phyloP scores from a whole-genome alignment of 2,329 filamentous ascomycete genomes.

The Fusarium veterinarium region DNA sequence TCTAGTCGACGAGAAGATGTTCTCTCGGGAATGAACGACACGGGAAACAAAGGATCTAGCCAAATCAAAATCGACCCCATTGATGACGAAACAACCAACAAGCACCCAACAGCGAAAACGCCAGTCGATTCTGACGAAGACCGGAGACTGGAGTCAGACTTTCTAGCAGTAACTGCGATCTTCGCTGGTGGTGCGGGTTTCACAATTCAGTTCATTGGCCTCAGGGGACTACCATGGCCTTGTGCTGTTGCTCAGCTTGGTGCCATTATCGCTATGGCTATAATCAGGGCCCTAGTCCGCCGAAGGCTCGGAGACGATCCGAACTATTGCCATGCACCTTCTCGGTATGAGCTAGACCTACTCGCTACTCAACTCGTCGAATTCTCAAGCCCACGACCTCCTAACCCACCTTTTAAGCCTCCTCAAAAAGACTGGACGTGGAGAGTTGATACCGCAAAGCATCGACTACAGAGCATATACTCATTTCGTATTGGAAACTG shows the following conservation, averaged over 20 bases:
- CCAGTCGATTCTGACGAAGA: not conserved
- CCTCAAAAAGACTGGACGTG: not conserved
- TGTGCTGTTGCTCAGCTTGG: not conserved
- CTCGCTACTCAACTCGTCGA: not conserved
- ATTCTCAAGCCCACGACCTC: accelerated
- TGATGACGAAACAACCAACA: not conserved
- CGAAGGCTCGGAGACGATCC: not conserved
- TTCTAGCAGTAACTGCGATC: not conserved
- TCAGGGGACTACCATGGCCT: not conserved
- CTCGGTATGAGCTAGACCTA: not conserved
- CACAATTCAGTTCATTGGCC: not conserved
- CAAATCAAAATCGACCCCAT: not conserved
- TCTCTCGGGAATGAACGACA: accelerated
- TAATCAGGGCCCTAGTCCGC: not conserved
- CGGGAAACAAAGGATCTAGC: not conserved
- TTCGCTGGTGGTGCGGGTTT: not conserved
- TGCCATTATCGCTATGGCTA: not conserved
- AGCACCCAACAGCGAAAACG: not conserved
- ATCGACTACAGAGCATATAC: not conserved
- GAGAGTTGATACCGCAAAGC: not conserved
- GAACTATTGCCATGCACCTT: not conserved
- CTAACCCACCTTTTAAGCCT: not conserved
- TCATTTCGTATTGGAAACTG: not conserved
- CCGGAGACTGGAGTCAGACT: not conserved
- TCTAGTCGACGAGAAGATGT: not conserved